Evolutionary conservation across 345 rosid species (phyloP).

Genomic region (Mallotus nudiflorus): DNA sequence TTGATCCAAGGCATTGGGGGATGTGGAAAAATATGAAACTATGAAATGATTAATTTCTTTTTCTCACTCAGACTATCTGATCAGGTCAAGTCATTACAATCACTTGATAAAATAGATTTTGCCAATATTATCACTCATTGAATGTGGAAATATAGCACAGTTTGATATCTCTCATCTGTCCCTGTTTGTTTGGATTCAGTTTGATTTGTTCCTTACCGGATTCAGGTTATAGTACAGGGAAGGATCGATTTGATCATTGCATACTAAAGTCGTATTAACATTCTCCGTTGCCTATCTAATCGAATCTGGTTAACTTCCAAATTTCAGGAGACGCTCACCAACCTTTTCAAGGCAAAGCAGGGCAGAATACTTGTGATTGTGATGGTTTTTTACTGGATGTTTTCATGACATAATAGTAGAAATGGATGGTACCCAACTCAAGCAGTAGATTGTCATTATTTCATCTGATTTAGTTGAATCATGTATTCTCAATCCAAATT

Average conservation of each 20-base stretch:
- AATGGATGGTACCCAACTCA: background rate
- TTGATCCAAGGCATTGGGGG: background rate
- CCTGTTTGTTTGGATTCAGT: background rate
- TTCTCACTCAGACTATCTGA: too few relatives aligned
- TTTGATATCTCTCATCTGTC: too few relatives aligned
- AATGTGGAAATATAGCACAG: background rate
- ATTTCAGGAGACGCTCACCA: constrained; percentile 25
- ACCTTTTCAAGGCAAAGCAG: constrained; percentile 15
- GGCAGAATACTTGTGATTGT: background rate
- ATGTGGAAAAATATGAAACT: background rate
- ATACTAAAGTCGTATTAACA: too few relatives aligned
- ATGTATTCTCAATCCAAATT: background rate
- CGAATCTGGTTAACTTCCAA: constrained; percentile 4
- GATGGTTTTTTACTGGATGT: background rate
- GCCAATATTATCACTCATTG: background rate
- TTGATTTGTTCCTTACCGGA: background rate
- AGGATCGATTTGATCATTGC: background rate
- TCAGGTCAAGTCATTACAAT: too few relatives aligned
- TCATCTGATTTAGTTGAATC: background rate
- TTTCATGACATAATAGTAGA: background rate
- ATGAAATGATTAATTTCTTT: too few relatives aligned
- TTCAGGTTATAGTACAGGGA: background rate
- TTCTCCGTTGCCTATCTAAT: constrained; percentile 1
- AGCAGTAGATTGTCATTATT: background rate
- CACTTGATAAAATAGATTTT: background rate